These are phyloP conservation scores for Rubia yunnanensis DNA, from an alignment of 257 asterid species.

Conservation along the genomic window DNA sequence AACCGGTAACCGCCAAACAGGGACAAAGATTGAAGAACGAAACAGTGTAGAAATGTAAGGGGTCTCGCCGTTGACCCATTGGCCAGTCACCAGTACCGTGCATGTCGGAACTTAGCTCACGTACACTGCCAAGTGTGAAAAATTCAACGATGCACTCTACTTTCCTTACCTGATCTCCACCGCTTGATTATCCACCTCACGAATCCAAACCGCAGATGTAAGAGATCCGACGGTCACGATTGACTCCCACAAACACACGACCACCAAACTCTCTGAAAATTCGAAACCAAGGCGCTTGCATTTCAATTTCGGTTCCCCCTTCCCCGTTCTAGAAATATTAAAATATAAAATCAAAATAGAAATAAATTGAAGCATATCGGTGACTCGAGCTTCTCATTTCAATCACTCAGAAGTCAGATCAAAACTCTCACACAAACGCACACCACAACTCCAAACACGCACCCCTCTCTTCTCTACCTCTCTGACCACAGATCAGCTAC, in stretches of 20 bases:
- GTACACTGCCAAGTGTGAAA: not conserved
- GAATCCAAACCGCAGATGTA: not conserved
- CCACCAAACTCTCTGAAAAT: slow-evolving; percentile 3
- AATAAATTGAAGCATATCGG: slow-evolving; percentile 2
- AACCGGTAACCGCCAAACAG: too few relatives aligned
- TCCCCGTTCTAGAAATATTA: not conserved
- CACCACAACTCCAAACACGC: slow-evolving; percentile 6
- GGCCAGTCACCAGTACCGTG: not conserved
- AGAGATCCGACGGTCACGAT: not conserved
- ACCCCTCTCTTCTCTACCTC: slow-evolving; percentile 9
- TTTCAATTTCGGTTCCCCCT: not conserved
- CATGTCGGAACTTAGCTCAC: too few relatives aligned
- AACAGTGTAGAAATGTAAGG: not conserved
- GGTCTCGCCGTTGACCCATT: too few relatives aligned
- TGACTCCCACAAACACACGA: not conserved
- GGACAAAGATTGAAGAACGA: not conserved
- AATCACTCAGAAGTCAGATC: slow-evolving; percentile 21
- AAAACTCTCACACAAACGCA: slow-evolving; percentile 13
- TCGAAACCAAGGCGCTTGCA: slow-evolving; percentile 8
- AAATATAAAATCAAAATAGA: not conserved
- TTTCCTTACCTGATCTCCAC: not conserved
- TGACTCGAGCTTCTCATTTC: slow-evolving; percentile 11
- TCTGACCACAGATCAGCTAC: slow-evolving; percentile 22
- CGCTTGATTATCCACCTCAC: not conserved
- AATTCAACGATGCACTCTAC: not conserved